phyloP scores from a whole-genome alignment of 495 filamentous ascomycete genomes.

The Xylaria acuta region DNA sequence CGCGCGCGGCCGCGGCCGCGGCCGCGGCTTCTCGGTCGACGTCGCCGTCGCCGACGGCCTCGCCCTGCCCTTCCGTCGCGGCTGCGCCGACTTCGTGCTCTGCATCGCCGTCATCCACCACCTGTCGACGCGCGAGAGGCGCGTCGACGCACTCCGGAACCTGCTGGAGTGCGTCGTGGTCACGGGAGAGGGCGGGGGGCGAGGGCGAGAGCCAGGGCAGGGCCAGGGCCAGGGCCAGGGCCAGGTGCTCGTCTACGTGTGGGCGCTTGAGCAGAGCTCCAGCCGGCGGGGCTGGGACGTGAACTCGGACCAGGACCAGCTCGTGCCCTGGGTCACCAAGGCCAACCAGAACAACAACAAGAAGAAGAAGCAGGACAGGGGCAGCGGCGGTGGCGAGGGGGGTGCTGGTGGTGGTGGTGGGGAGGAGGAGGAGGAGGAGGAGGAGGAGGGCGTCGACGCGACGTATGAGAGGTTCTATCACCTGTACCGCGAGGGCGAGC shows the following conservation, averaged over 20 bases:
- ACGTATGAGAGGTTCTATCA: conserved; percentile 94
- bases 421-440: conserved; percentile 30
- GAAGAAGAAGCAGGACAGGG: conserved; percentile 29
- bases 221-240: too few relatives aligned
- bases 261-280: conserved; percentile 90
- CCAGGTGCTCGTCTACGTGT: conserved; percentile 88
- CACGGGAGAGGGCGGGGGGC: conserved; percentile 63
- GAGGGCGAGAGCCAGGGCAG: too few relatives aligned
- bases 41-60: conserved; percentile 74
- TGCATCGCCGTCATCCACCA: conserved; percentile 96
- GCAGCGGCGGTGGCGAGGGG: conserved; percentile 20
- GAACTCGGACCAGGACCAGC: conserved; percentile 80
- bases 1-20: conserved; percentile 66
- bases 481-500: conserved; percentile 83
- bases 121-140: conserved; percentile 79
- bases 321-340: conserved; percentile 93
- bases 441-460: conserved; percentile 42
- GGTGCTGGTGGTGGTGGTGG: conserved; percentile 26
- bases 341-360: conserved; percentile 43
- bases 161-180: conserved; percentile 65
- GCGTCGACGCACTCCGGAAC: conserved; percentile 73
- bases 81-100: conserved; percentile 87
- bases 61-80: conserved; percentile 68
- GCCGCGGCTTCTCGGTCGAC: conserved; percentile 61
- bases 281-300: conserved; percentile 94